These are phyloP conservation scores for Lagenaria siceraria DNA, from an alignment of 306 rosid genomes.

Conservation along the genomic window DNA sequence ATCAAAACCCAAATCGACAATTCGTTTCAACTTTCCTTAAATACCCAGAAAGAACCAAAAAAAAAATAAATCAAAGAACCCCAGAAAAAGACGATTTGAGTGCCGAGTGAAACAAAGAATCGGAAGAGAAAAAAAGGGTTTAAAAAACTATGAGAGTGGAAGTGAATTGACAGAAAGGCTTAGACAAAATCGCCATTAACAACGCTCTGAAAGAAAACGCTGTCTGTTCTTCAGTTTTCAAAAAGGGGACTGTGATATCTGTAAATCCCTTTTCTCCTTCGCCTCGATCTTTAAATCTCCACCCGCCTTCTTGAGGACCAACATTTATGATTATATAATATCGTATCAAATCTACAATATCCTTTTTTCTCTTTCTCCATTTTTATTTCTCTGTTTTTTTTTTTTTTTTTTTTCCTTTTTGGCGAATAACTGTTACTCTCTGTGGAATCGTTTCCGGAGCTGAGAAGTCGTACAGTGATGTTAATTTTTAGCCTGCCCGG, in stretches of 20 bases:
- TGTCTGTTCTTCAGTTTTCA: background rate
- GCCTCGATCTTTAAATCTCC: background rate
- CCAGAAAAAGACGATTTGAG: background rate
- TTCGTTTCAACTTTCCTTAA: background rate
- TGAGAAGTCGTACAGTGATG: background rate
- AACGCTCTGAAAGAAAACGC: background rate
- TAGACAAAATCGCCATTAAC: conserved; percentile 11
- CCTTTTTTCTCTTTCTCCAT: background rate
- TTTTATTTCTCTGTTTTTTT: background rate
- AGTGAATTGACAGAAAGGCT: background rate
- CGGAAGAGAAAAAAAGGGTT: background rate
- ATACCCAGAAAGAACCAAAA: background rate
- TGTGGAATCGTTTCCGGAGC: background rate
- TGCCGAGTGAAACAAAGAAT: background rate
- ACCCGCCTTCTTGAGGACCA: background rate
- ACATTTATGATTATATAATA: background rate
- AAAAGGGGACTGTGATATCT: background rate
- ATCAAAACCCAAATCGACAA: background rate
- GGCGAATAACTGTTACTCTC: background rate
- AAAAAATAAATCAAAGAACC: background rate
- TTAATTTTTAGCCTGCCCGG: background rate
- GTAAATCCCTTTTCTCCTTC: conserved; percentile 12
- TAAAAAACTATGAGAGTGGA: background rate
- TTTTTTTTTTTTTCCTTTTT: background rate
- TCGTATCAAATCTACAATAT: background rate